Evolutionary conservation across 176 grass and related monocot genomes (phyloP).

Genomic region (Lolium perenne): DNA sequence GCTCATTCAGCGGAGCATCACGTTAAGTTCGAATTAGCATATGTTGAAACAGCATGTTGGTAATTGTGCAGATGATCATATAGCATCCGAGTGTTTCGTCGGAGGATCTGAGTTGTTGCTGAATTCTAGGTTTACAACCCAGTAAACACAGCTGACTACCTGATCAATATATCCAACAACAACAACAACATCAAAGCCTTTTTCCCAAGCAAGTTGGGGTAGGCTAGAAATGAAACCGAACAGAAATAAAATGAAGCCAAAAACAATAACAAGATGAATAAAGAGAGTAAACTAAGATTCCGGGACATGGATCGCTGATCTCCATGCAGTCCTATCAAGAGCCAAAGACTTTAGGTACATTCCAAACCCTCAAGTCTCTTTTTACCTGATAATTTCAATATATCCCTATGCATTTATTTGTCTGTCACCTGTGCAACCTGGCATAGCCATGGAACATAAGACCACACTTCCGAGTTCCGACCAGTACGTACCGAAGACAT

Average conservation of each 20-base stretch:
- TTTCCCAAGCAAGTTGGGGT: too few relatives aligned
- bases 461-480: not conserved
- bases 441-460: not conserved
- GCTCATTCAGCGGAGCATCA: not conserved
- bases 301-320: too few relatives aligned
- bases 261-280: too few relatives aligned
- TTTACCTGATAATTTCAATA: too few relatives aligned
- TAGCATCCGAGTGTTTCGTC: not conserved
- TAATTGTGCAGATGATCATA: not conserved
- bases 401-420: not conserved
- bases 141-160: not conserved
- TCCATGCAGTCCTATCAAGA: too few relatives aligned
- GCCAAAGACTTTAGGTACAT: too few relatives aligned
- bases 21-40: not conserved
- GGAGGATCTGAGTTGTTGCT: not conserved
- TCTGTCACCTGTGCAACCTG: not conserved
- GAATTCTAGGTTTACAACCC: slow-evolving; percentile 6
- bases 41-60: slow-evolving; percentile 17
- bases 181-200: too few relatives aligned
- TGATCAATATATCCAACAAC: not conserved
- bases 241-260: too few relatives aligned
- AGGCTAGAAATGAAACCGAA: too few relatives aligned
- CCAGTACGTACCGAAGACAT: not conserved
- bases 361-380: too few relatives aligned
- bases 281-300: too few relatives aligned